Conservation (phyloP, 129 eudicot genomes). For the Centrapalus pauciflorus region DNA sequence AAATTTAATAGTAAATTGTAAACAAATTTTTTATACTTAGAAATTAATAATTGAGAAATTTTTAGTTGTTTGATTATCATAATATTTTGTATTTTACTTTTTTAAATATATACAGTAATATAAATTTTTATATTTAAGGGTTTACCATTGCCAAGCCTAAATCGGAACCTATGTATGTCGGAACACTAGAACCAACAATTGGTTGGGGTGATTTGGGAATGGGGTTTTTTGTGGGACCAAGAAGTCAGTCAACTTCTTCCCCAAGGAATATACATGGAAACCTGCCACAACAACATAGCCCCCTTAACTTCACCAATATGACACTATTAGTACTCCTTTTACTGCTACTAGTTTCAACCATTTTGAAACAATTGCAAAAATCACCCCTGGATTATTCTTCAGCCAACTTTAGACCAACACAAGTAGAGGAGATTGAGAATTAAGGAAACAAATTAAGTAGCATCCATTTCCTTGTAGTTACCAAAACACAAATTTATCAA, state of each 20-base stretch:
- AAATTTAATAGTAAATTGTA: no score
- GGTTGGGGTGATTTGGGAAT: conserved; percentile 4
- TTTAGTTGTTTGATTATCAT: no score
- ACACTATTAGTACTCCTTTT: neutral
- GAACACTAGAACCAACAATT: conserved; percentile 18
- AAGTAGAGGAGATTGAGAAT: no score
- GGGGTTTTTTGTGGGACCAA: conserved; percentile 30
- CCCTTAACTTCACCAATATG: conserved; percentile 6
- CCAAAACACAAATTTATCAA: no score
- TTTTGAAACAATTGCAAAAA: neutral
- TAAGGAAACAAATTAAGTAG: no score
- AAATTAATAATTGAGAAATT: no score
- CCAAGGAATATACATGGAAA: conserved; percentile 26
- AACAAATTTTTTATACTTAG: no score
- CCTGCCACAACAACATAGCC: conserved; percentile 3
- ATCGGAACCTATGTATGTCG: conserved; percentile 29
- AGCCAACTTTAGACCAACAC: neutral
- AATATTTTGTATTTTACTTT: no score
- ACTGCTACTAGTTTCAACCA: neutral
- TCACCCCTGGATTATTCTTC: neutral
- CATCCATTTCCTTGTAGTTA: no score
- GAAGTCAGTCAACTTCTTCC: conserved; percentile 27
- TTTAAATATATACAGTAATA: no score
- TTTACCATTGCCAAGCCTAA: conserved; percentile 39
- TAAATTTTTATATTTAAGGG: no score